phyloP scores from a whole-genome alignment of 2,329 filamentous ascomycete genomes.

The Graphilbum fragrans region DNA sequence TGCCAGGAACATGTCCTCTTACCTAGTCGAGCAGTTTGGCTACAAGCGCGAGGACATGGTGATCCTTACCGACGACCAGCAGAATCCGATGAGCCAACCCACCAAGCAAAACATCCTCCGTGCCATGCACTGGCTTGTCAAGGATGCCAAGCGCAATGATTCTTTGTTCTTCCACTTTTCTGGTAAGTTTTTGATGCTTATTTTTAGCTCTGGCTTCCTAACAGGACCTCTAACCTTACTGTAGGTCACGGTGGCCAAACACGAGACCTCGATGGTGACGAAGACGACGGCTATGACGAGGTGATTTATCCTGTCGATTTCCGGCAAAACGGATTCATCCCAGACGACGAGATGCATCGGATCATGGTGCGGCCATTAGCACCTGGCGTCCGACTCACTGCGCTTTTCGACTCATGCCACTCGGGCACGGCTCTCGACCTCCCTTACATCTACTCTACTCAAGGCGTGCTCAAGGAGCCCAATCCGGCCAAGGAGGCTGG shows the following conservation, averaged over 20 bases:
- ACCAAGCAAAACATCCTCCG: constrained; percentile 91
- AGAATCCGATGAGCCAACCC: constrained; percentile 93
- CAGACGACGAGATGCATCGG: constrained; percentile 72
- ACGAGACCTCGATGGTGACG: constrained; percentile 65
- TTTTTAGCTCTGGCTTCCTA: not conserved
- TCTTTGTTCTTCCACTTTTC: constrained; percentile 98
- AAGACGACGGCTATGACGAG: constrained; percentile 72
- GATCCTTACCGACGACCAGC: constrained; percentile 88
- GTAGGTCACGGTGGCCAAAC: constrained; percentile 65
- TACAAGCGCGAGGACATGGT: constrained; percentile 98
- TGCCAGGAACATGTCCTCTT: constrained; percentile 91
- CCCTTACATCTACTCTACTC: constrained; percentile 57
- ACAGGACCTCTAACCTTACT: no score
- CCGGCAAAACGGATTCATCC: constrained; percentile 60
- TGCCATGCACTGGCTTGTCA: constrained; percentile 96
- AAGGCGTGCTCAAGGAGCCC: constrained; percentile 56
- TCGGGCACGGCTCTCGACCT: constrained; percentile 55
- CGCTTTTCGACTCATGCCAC: constrained; percentile 55
- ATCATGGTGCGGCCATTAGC: constrained; percentile 52
- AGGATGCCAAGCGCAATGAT: constrained; percentile 84
- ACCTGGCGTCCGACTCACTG: constrained; percentile 45
- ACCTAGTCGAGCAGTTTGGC: constrained; percentile 77
- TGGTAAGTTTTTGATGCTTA: constrained; percentile 37
- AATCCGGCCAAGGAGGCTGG: constrained; percentile 58
- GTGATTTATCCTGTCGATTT: constrained; percentile 80